phyloP scores from a whole-genome alignment of 805 yeast genomes.

The Metschnikowia dekortorum region DNA sequence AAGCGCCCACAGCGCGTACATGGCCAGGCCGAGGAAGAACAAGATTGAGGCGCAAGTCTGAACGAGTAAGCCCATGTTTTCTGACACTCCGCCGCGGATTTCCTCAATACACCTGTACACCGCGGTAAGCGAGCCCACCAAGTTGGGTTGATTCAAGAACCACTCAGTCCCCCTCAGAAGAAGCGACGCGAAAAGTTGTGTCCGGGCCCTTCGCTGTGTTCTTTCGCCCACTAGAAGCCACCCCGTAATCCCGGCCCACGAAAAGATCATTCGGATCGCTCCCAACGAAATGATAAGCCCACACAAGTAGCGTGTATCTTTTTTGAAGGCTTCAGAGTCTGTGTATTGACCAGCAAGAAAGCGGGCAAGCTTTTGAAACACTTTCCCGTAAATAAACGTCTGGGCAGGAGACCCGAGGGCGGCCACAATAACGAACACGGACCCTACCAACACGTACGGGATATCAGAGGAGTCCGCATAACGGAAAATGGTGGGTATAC shows the following conservation, averaged over 20 bases:
- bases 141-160: conserved; percentile 55
- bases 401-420: conserved; percentile 58
- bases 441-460: conserved; percentile 9
- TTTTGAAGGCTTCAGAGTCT: conserved; percentile 17
- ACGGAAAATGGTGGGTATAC: conserved; percentile 10
- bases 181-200: conserved; percentile 39
- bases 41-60: conserved; percentile 51
- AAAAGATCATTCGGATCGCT: conserved; percentile 24
- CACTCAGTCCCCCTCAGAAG: conserved; percentile 49
- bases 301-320: conserved; percentile 24
- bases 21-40: conserved; percentile 58
- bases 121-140: conserved; percentile 63
- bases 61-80: conserved; percentile 54
- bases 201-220: conserved; percentile 58
- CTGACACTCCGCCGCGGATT: conserved; percentile 61
- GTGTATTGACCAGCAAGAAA: conserved; percentile 29
- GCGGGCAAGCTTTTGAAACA: conserved; percentile 41
- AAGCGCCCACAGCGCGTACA: conserved; percentile 79
- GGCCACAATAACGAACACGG: conserved; percentile 41
- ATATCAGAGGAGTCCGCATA: conserved; percentile 9
- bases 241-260: conserved; percentile 51
- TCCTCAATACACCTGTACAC: conserved; percentile 73
- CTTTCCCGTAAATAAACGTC: conserved; percentile 61
- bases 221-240: conserved; percentile 75
- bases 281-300: conserved; percentile 33